These are phyloP conservation scores for Lineolata rhizophorae DNA, from an alignment of 495 filamentous ascomycete species.

Conservation along the genomic window DNA sequence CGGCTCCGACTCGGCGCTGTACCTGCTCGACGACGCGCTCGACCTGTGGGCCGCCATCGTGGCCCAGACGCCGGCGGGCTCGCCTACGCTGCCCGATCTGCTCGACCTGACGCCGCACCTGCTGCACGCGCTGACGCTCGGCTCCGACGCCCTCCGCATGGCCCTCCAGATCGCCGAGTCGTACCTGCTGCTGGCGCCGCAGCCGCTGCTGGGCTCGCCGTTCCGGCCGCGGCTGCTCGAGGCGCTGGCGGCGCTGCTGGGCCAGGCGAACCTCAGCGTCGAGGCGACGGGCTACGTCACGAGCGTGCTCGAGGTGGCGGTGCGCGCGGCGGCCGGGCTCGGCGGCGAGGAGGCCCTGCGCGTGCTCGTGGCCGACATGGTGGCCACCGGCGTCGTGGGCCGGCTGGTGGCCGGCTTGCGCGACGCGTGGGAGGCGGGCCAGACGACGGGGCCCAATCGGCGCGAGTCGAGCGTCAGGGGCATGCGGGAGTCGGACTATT, in stretches of 20 bases:
- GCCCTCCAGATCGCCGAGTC: slow-evolving; percentile 51
- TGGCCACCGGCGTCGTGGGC: slow-evolving; percentile 41
- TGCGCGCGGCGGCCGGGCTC: slow-evolving; percentile 44
- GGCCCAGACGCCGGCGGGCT: slow-evolving; percentile 35
- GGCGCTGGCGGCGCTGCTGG: slow-evolving; percentile 35
- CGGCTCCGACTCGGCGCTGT: slow-evolving; percentile 55
- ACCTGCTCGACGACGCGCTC: slow-evolving; percentile 78
- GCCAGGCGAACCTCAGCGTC: slow-evolving; percentile 27
- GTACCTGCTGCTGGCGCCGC: slow-evolving; percentile 63
- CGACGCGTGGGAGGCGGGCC: slow-evolving; percentile 44
- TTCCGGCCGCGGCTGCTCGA: slow-evolving; percentile 32
- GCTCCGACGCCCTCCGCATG: slow-evolving; percentile 44
- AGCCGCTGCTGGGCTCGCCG: slow-evolving; percentile 44
- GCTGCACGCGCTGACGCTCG: slow-evolving; percentile 48
- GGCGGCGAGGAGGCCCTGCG: slow-evolving; percentile 42
- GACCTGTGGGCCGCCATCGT: slow-evolving; percentile 73
- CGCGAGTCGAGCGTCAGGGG: slow-evolving; percentile 36
- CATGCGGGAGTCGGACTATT: slow-evolving; percentile 60
- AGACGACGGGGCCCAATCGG: slow-evolving; percentile 12
- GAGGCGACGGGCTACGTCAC: slow-evolving; percentile 45
- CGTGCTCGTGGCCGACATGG: slow-evolving; percentile 38
- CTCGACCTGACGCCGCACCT: slow-evolving; percentile 42
- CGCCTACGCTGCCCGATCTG: slow-evolving; percentile 41
- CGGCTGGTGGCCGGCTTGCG: slow-evolving; percentile 44
- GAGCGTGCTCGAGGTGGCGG: slow-evolving; percentile 44